Percentiles rank a stretch among this genome's conserved stretches.
Conservation (phyloP, 306 rosid genomes). For the Psophocarpus tetragonolobus region DNA sequence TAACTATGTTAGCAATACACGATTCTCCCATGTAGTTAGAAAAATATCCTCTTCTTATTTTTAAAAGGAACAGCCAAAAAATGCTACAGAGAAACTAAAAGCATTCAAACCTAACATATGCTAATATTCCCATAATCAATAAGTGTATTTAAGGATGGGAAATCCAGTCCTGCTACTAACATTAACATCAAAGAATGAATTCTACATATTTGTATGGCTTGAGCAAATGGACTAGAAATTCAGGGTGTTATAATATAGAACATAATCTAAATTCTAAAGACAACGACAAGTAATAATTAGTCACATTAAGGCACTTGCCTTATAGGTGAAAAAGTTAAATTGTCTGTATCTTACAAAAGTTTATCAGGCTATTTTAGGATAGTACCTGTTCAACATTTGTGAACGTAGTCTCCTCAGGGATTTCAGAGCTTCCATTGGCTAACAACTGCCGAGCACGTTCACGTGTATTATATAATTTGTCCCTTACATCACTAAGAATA, state of each 20-base stretch:
- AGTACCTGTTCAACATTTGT: slow-evolving; percentile 80
- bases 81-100: background rate
- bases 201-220: background rate
- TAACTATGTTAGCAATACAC: background rate
- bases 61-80: background rate
- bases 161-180: background rate
- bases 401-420: slow-evolving; percentile 65
- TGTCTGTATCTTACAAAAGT: background rate
- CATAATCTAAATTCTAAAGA: background rate
- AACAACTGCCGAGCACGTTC: slow-evolving; percentile 78
- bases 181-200: background rate
- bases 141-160: background rate
- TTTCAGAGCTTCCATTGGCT: slow-evolving; percentile 69
- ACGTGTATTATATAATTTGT: slow-evolving; percentile 77
- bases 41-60: background rate
- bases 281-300: background rate
- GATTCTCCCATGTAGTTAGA: background rate
- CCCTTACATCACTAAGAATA: slow-evolving; percentile 81
- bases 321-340: background rate
- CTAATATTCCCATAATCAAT: background rate
- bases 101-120: background rate
- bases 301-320: slow-evolving; percentile 2
- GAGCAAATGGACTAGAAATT: background rate
- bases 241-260: background rate
- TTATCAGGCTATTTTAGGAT: slow-evolving; percentile 1